Base-by-base conservation (phyloP, 148 eudicot species). In the Amaranthus palmeri region DNA sequence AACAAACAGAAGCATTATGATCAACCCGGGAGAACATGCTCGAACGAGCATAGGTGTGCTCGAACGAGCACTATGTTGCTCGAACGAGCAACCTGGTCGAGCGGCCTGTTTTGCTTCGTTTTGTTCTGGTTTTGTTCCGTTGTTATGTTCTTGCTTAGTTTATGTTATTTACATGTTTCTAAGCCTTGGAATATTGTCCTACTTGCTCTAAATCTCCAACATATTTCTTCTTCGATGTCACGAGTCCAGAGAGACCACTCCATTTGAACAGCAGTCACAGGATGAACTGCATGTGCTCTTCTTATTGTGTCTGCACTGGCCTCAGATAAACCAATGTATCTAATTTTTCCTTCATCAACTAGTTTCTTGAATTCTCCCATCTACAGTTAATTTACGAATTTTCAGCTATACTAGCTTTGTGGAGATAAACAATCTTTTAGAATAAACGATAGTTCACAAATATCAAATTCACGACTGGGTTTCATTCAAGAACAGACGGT, bases 341-440 rank as follows among this genome's bases (percentile, higher is more conserved):
- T 90, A 73, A 90, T 86, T 79, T 88, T 90, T 76, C 92, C 92
- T 81, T 90, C 96, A 67, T 88, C 87, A 72, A 86, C 96, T 66
- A 90, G 74, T 64, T 81, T 88, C 68, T 84, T 86, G n/a, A 90
- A 84, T 74, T 88, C 96, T 10, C 79, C 86, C 92, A 90, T 83
- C 92, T 90, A 74, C 44, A 43, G 8, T 63, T 52, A 69, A 66
- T 43, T 40, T 46, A 12, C 44, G 40, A 10, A 43, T 4, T 68
- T 46, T 46, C 42, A 60, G 25, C 46, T 45, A 44, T 2, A 15
- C 18, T 25, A 25, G 36, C 36, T 25, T 25, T 25, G 36, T 8
- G 59, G 10, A 14, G 48, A 25, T 46, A 47, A 5, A 46, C 51
- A 48, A 48, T 4, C 11, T 17, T 18, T 45, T 62, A 13, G 50